phyloP scores from a whole-genome alignment of 2,329 filamentous ascomycete genomes.

The Claviceps cyperi region DNA sequence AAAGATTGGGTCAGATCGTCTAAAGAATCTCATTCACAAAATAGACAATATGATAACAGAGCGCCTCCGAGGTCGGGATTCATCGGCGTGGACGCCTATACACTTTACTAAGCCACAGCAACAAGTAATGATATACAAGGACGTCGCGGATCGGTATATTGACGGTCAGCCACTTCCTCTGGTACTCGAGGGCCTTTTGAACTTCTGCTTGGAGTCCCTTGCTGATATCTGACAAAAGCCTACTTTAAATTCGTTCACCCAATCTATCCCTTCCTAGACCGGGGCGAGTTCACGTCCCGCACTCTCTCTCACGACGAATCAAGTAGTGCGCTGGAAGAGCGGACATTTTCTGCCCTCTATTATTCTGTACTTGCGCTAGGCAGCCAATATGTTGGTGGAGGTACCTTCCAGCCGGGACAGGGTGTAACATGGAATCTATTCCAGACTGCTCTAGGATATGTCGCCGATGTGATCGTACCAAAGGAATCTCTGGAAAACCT shows the following conservation, averaged over 20 bases:
- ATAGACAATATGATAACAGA: conserved; percentile 7
- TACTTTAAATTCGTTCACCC: conserved; percentile 23
- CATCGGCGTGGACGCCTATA: conserved; percentile 1
- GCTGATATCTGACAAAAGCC: conserved; percentile 10
- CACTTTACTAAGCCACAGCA: conserved; percentile 1
- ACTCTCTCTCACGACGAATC: background rate
- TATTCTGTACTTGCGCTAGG: conserved; percentile 19
- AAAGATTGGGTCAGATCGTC: conserved; percentile 7
- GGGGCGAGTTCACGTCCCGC: conserved; percentile 2
- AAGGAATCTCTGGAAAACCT: conserved; percentile 2
- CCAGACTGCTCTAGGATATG: conserved; percentile 9
- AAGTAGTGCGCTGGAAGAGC: background rate
- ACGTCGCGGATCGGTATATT: conserved; percentile 1
- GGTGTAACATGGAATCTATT: conserved; percentile 11
- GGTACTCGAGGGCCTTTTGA: background rate
- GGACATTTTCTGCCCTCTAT: conserved; percentile 20
- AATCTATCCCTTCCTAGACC: conserved; percentile 22
- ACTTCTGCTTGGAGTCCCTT: background rate
- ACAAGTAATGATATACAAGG: background rate
- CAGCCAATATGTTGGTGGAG: conserved; percentile 16
- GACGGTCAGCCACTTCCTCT: background rate
- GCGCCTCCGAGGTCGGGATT: background rate
- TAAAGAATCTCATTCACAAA: conserved; percentile 7
- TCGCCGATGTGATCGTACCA: conserved; percentile 7
- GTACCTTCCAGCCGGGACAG: conserved; percentile 7